These are phyloP conservation scores for Ceratocystis cubensis DNA, from an alignment of 2,329 filamentous ascomycete species.

Conservation along the genomic window DNA sequence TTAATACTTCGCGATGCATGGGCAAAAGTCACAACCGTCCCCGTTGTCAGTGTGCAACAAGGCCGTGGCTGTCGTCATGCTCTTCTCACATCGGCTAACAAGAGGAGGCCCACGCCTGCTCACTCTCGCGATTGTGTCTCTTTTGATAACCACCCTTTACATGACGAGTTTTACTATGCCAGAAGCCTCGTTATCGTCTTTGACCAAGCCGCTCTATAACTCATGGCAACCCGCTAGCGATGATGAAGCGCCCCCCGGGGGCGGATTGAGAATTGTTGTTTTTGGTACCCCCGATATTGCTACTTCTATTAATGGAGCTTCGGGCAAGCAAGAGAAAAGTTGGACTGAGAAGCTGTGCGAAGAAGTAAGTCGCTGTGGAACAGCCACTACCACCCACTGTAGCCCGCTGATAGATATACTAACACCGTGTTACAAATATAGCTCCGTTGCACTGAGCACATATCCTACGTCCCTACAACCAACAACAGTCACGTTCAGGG, in stretches of 20 bases:
- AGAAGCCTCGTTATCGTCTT: constrained; percentile 15
- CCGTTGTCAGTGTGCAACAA: constrained; percentile 8
- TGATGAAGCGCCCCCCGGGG: constrained; percentile 24
- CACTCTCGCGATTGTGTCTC: constrained; percentile 25
- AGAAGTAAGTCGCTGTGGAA: constrained; percentile 30
- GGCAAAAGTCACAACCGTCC: constrained; percentile 11
- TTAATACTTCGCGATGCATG: constrained; percentile 3
- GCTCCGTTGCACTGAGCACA: constrained; percentile 36
- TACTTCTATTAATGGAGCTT: constrained; percentile 27
- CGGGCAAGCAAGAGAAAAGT: constrained; percentile 24
- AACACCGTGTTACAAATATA: constrained; percentile 23
- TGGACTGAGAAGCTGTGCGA: constrained; percentile 41
- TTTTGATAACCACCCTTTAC: constrained; percentile 26
- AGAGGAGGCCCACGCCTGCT: constrained; percentile 29
- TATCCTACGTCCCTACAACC: constrained; percentile 35
- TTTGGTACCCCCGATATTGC: constrained; percentile 40
- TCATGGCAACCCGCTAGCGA: constrained; percentile 25
- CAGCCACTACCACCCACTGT: not conserved
- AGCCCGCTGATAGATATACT: not conserved
- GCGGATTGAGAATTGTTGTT: constrained; percentile 37
- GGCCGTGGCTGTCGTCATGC: constrained; percentile 9
- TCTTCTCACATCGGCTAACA: constrained; percentile 33
- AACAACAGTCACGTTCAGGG: constrained; percentile 28
- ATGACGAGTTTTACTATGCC: constrained; percentile 22
- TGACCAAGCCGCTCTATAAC: constrained; percentile 19